A percentile compares a stretch with the other conserved stretches of the same genome.
phyloP scores from a whole-genome alignment of 2,329 filamentous ascomycete genomes.

The Elsinoe perseae region DNA sequence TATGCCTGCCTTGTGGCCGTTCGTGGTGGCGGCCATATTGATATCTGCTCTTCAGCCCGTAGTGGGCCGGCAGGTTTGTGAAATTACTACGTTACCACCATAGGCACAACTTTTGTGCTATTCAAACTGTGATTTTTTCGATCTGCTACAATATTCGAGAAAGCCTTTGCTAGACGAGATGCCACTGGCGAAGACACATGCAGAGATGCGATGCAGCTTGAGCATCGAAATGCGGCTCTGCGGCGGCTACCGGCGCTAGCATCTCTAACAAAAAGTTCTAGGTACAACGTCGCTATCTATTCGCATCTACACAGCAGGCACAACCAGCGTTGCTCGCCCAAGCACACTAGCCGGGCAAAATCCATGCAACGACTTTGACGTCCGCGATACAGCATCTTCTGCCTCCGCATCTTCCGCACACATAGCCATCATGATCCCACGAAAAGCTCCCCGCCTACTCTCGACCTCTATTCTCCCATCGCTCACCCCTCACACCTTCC shows the following conservation, averaged over 20 bases:
- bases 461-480: neutral
- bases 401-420: neutral
- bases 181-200: no score
- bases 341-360: neutral
- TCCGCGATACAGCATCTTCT: neutral
- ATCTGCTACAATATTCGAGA: neutral
- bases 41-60: neutral
- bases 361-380: neutral
- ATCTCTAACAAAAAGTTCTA: constrained; percentile 15
- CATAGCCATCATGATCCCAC: neutral
- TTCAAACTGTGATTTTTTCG: neutral
- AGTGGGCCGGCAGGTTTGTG: no score
- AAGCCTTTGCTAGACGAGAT: no score
- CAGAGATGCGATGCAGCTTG: neutral
- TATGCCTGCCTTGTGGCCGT: neutral
- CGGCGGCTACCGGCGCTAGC: constrained; percentile 7
- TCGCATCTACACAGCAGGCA: neutral
- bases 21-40: constrained; percentile 11
- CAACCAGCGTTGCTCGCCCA: neutral
- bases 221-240: constrained; percentile 13
- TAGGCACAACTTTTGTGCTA: neutral
- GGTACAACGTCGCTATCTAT: neutral
- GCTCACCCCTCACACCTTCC: constrained; percentile 10
- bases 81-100: neutral
- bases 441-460: constrained; percentile 19